Evolutionary conservation across 306 rosid genomes (phyloP), one percentile per base, ranked within the genome.

Genomic region (Phaseolus lunatus): DNA sequence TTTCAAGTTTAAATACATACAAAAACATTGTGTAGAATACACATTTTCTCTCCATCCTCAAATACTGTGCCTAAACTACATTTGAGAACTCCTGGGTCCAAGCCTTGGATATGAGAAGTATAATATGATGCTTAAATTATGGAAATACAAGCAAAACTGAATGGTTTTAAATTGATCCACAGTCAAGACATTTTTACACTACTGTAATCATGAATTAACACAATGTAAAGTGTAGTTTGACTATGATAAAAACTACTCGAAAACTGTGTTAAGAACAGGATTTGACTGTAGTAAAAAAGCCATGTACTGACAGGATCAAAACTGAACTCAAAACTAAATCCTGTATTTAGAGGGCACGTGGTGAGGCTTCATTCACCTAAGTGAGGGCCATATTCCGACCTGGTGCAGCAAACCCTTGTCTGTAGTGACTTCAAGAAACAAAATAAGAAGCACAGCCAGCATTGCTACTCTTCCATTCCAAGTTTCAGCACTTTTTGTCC

Each of bases 381-480:
- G 80, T 20, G 77, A 67, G 62, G 97, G 96, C 77, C 88, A 78
- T 78, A 88, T 26, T 69, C 93, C 97, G 92, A 88, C 83, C 78
- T 88, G 96, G 85, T 92, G 97, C 67, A 92, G 88, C 26, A 92
- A 86, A 15, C 96, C 93, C 85, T 88, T 84, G 9, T 91, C 97
- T 1, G 96, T 83, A 73, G 93, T 92, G 86, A 90, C 88, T 78
- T 92, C 96, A 4, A 85, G 84, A 68, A 87, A 87, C 84, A 92
- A 68, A 26, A 92, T 82, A 70, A 88, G 89, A 15, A 92, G 87
- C 81, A 92, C 90, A 7, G 96, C 96, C 73, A 92, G 82, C 97
- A 92, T 92, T 16, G 97, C 96, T 41, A 88, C 93, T 82, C 97
- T 88, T 65, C 97, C 96, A 26, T 90, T 92, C 97, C 97, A 92